Evolutionary conservation across 1,139 yeast genomes (phyloP), one percentile per base, ranked within the genome.

Genomic region (Meyerozyma elateridarum): DNA sequence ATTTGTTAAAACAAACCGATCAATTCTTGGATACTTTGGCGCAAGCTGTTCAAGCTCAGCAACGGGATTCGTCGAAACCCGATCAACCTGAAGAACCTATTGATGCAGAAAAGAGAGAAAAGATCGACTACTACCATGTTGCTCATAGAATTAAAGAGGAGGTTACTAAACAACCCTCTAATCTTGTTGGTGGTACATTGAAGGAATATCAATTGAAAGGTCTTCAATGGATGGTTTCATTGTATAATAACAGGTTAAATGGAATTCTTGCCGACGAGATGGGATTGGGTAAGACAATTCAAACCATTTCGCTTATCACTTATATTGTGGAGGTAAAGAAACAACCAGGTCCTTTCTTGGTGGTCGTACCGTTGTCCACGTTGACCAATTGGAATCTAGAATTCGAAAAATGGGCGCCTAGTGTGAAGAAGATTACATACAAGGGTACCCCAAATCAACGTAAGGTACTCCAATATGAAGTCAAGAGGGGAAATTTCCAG

Each of bases 211-310:
- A 89, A 63, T 29, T 89, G 39, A 87, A 85, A 59, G 97, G 97
- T 54, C 68, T 89, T 38, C 96, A 91, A 56, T 89, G 97, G 98
- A 89, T 91, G 97, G 95, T 89, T 4, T 89, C 97, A 0, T 69
- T 91, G 38, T 89, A 74, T 57, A 91, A 91, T 56, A 91, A 91
- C 59, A 91, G 88, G 55, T 70, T 91, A 51, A 89, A 91, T 55
- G 97, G 97, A 65, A 89, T 89, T 41, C 64, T 89, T 38, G 97
- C 97, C 5, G 97, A 85, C 61, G 91, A 89, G 59, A 85, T 85
- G 95, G 95, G 95, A 43, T 66, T 85, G 31, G 95, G 95, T 56
- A 85, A 85, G 48, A 85, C 95, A 5, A 85, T 85, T 50, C 95
- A 85, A 58, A 76, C 93, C 0, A 79, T 85, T 35, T 82, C 94